A percentile compares a stretch with the other conserved stretches of the same genome.
These are phyloP conservation scores for Coprinellus aureogranulatus DNA, from an alignment of 768 basidiomycete species.

Conservation along the genomic window DNA sequence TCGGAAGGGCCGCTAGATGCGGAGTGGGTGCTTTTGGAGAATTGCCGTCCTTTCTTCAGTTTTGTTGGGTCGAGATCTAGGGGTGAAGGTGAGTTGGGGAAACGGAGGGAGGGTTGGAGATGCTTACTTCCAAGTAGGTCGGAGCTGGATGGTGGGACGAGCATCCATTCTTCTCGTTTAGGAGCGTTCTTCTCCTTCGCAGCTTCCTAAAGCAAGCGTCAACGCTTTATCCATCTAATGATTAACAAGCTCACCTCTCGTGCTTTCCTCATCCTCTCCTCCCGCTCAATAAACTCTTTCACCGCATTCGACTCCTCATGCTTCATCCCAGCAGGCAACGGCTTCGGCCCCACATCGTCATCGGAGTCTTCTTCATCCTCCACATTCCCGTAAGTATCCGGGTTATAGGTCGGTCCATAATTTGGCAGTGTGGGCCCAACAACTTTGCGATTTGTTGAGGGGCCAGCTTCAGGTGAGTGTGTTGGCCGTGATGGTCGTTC, in stretches of 20 bases:
- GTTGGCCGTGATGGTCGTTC: slow-evolving; percentile 1
- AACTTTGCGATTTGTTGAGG: slow-evolving; percentile 28
- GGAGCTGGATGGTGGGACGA: slow-evolving; percentile 83
- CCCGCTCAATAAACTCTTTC: slow-evolving; percentile 78
- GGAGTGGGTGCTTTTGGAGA: slow-evolving; percentile 48
- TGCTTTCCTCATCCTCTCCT: slow-evolving; percentile 71
- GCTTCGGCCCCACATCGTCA: slow-evolving; percentile 83
- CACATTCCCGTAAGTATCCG: slow-evolving; percentile 21
- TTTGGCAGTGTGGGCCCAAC: slow-evolving; percentile 56
- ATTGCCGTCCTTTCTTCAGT: slow-evolving; percentile 68
- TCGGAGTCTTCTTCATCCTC: slow-evolving; percentile 61
- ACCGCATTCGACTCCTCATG: slow-evolving; percentile 61
- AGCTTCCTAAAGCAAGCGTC: slow-evolving; percentile 55
- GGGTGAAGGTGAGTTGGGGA: too few relatives aligned
- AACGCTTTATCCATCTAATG: background rate
- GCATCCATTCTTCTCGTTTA: slow-evolving; percentile 97
- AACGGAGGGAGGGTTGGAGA: too few relatives aligned
- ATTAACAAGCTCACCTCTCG: slow-evolving; percentile 64
- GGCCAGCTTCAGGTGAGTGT: background rate
- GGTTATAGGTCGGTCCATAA: slow-evolving; percentile 33
- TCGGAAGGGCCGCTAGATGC: slow-evolving; percentile 48
- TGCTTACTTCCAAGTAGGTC: slow-evolving; percentile 77
- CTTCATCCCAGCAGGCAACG: slow-evolving; percentile 51
- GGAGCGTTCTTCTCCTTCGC: slow-evolving; percentile 66
- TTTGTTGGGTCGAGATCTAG: slow-evolving; percentile 86